phyloP scores from a whole-genome alignment of 2,329 filamentous ascomycete species.

The Chrysoporthe austroafricana region DNA sequence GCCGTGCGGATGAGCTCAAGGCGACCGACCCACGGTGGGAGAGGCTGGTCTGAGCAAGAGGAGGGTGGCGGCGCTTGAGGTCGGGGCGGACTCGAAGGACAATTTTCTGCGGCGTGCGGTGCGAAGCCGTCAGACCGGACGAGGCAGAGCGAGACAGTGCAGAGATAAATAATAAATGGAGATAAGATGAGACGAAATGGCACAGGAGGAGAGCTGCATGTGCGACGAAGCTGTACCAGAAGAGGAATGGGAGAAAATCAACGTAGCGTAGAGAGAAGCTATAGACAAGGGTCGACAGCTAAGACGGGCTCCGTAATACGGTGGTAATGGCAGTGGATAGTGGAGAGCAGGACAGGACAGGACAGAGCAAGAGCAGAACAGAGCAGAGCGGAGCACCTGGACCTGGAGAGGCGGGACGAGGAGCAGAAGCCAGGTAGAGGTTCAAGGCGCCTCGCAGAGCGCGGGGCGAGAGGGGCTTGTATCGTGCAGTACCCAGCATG shows the following conservation, averaged over 20 bases:
- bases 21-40: not conserved
- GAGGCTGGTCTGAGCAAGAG: not conserved
- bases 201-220: slow-evolving; percentile 22
- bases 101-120: slow-evolving; percentile 16
- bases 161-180: slow-evolving; percentile 25
- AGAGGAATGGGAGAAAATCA: slow-evolving; percentile 18
- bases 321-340: slow-evolving; percentile 11
- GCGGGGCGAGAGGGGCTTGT: not conserved
- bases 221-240: slow-evolving; percentile 19
- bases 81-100: slow-evolving; percentile 4
- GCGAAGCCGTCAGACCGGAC: slow-evolving; percentile 12
- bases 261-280: slow-evolving; percentile 13
- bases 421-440: not conserved
- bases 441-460: not conserved
- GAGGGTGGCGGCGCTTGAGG: not conserved
- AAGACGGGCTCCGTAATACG: slow-evolving; percentile 9
- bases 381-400: not conserved
- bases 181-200: slow-evolving; percentile 23
- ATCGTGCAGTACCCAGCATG: not conserved
- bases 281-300: slow-evolving; percentile 17
- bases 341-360: not conserved
- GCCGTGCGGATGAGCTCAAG: slow-evolving; percentile 8
- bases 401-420: no score
- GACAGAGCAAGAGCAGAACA: not conserved
- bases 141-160: slow-evolving; percentile 23